Percentiles rank a stretch among this genome's conserved stretches.
Conservation (phyloP, 1,284 basidiomycete genomes). For the Trichosporon sp. region DNA sequence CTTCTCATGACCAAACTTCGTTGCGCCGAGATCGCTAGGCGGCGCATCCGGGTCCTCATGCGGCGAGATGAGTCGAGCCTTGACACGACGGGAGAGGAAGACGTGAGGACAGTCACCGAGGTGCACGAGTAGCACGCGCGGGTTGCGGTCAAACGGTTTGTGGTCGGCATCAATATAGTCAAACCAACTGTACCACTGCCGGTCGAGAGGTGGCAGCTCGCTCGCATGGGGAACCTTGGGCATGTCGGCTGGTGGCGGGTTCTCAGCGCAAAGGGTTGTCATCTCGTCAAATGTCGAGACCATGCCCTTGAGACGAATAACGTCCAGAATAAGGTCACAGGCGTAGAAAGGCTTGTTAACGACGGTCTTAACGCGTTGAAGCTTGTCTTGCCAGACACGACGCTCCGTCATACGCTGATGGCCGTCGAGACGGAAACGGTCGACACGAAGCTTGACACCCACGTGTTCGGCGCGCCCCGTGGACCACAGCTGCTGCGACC, state of each 20-base stretch:
- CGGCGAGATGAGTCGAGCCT: slow-evolving; percentile 30
- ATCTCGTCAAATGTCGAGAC: slow-evolving; percentile 74
- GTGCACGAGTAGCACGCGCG: slow-evolving; percentile 71
- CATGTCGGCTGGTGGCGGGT: slow-evolving; percentile 13
- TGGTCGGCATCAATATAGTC: slow-evolving; percentile 85
- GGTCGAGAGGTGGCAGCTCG: slow-evolving; percentile 44
- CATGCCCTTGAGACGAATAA: slow-evolving; percentile 76
- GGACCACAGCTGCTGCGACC: slow-evolving; percentile 72
- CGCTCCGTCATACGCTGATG: slow-evolving; percentile 88
- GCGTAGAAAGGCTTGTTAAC: slow-evolving; percentile 86
- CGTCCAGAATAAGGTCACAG: slow-evolving; percentile 80
- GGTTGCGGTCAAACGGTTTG: slow-evolving; percentile 62
- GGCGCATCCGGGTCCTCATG: slow-evolving; percentile 6
- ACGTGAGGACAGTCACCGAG: slow-evolving; percentile 78
- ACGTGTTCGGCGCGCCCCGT: slow-evolving; percentile 71
- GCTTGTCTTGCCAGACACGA: slow-evolving; percentile 49
- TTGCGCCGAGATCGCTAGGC: slow-evolving; percentile 56
- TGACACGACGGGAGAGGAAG: slow-evolving; percentile 71
- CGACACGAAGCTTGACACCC: slow-evolving; percentile 79
- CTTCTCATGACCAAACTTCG: slow-evolving; percentile 84
- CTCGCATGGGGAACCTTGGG: slow-evolving; percentile 33
- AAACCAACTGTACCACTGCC: slow-evolving; percentile 74
- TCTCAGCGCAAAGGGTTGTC: neutral
- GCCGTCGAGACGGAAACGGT: slow-evolving; percentile 82
- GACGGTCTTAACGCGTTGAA: slow-evolving; percentile 40